phyloP scores from a whole-genome alignment of 306 rosid genomes.

The Sphenostylis stenocarpa region DNA sequence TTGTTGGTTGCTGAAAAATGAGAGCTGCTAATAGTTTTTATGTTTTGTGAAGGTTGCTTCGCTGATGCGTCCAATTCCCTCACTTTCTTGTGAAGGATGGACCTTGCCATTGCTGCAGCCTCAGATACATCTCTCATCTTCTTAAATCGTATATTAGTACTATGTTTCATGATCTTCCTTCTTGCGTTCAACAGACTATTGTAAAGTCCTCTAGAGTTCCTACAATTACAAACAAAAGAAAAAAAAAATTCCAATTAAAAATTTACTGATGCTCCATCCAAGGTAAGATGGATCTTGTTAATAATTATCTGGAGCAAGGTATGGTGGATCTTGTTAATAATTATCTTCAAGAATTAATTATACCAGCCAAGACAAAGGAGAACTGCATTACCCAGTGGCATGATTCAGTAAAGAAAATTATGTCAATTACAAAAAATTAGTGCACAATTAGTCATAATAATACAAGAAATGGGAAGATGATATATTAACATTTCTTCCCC shows the following conservation, averaged over 20 bases:
- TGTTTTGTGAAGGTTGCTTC: conserved; percentile 42
- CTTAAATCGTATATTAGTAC: conserved; percentile 46
- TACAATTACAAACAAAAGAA: conserved; percentile 38
- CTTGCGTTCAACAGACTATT: conserved; percentile 54
- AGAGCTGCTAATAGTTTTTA: conserved; percentile 37
- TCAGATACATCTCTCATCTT: conserved; percentile 68
- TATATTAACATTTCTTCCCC: not conserved
- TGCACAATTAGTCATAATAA: not conserved
- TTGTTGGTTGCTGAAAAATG: conserved; percentile 34
- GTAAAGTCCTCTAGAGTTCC: conserved; percentile 73
- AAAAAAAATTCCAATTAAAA: conserved; percentile 21
- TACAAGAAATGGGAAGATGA: not conserved
- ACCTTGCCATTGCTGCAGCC: conserved; percentile 77
- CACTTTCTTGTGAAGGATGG: conserved; percentile 69
- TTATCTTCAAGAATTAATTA: not conserved
- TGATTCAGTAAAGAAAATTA: not conserved
- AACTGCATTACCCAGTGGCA: not conserved
- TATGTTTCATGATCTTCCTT: conserved; percentile 64
- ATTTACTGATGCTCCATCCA: conserved; percentile 9
- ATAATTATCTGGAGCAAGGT: not conserved
- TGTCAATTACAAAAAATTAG: not conserved
- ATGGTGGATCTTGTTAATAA: conserved; percentile 21
- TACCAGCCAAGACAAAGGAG: not conserved
- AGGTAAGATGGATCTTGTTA: conserved; percentile 21
- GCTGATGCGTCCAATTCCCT: conserved; percentile 57